A percentile compares a stretch with the other conserved stretches of the same genome.
These are phyloP conservation scores for Quercus lobata DNA, from an alignment of 331 rosid species.

Conservation along the genomic window DNA sequence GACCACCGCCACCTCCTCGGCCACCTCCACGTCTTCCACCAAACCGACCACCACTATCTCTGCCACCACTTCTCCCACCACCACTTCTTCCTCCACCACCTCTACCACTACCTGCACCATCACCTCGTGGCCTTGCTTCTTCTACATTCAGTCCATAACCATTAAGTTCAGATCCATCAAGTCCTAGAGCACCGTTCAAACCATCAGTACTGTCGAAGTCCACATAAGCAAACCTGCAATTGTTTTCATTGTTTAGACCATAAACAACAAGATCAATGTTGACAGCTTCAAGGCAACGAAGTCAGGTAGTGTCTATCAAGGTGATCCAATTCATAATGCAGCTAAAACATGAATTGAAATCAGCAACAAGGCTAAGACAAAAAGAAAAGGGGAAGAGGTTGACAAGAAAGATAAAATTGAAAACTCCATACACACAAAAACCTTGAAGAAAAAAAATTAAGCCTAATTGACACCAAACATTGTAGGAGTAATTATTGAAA, in stretches of 20 bases:
- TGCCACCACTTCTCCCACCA: slow-evolving; percentile 8
- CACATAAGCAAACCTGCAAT: slow-evolving; percentile 66
- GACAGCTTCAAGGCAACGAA: background rate
- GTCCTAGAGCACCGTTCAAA: slow-evolving; percentile 53
- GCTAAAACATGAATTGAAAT: no score
- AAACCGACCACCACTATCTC: slow-evolving; percentile 18
- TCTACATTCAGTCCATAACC: slow-evolving; percentile 46
- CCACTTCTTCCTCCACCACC: slow-evolving; percentile 15
- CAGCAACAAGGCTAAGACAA: no score
- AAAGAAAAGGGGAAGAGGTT: no score
- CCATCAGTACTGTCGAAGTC: slow-evolving; percentile 50
- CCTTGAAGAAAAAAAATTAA: no score
- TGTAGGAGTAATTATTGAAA: no score
- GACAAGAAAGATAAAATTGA: no score
- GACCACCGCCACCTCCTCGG: slow-evolving; percentile 12
- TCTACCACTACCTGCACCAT: slow-evolving; percentile 36
- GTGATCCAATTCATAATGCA: no score
- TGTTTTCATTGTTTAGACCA: background rate
- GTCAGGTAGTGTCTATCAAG: background rate
- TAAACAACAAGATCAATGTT: background rate
- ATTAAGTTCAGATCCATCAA: slow-evolving; percentile 47
- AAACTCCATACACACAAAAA: no score
- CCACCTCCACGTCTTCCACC: slow-evolving; percentile 27
- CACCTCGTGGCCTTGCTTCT: slow-evolving; percentile 71
- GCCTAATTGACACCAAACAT: no score